Conservation (phyloP, 2,329 filamentous ascomycete species). For the Epicoccum nigrum region DNA sequence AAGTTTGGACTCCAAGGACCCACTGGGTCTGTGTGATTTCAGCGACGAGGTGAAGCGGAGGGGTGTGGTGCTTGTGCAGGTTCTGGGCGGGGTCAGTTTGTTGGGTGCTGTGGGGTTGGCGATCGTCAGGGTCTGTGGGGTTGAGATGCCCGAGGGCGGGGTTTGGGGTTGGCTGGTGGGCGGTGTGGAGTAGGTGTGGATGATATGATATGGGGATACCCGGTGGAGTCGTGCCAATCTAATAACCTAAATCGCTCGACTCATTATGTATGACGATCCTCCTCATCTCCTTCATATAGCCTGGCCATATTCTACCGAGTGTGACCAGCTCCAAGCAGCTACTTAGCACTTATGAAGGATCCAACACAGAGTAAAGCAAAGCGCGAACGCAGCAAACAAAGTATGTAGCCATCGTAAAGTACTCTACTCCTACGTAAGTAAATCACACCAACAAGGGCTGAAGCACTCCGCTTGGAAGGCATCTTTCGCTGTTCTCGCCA, state of each 20-base stretch:
- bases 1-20: constrained; percentile 69
- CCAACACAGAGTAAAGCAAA: too few species aligned
- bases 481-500: too few species aligned
- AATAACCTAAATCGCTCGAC: not conserved
- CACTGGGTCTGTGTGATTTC: constrained; percentile 76
- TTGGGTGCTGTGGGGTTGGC: constrained; percentile 71
- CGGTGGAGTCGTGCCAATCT: not conserved
- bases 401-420: too few species aligned
- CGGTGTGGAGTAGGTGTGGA: constrained; percentile 8
- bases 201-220: not conserved
- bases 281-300: too few species aligned
- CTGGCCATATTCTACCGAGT: too few species aligned
- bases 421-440: too few species aligned
- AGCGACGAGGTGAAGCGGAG: constrained; percentile 68
- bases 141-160: constrained; percentile 36
- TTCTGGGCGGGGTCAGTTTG: constrained; percentile 75
- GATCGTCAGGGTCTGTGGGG: constrained; percentile 46
- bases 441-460: too few species aligned
- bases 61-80: constrained; percentile 72
- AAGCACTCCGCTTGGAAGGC: too few species aligned
- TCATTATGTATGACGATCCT: too few species aligned
- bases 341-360: too few species aligned
- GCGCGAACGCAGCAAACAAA: too few species aligned
- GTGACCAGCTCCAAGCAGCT: too few species aligned
- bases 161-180: constrained; percentile 37